These are phyloP conservation scores for Oldenlandia corymbosa DNA, from an alignment of 257 asterid genomes.

Conservation along the genomic window DNA sequence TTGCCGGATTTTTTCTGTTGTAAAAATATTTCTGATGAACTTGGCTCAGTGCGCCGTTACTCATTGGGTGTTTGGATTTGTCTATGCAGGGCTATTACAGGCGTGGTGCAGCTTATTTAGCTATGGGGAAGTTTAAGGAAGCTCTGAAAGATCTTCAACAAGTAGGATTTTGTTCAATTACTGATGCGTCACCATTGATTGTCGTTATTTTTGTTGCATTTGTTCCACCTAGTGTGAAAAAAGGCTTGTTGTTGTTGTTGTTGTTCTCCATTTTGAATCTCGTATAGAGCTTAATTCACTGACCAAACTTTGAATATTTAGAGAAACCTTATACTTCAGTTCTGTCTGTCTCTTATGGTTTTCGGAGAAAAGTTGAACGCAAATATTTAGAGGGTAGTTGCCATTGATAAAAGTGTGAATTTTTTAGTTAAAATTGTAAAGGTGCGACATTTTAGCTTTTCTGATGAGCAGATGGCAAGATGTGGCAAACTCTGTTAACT, in stretches of 20 bases:
- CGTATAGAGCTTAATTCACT: background rate
- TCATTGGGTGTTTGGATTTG: conserved; percentile 8
- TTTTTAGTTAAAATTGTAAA: background rate
- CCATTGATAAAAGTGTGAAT: background rate
- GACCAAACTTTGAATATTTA: conserved; percentile 4
- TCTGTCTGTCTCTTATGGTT: no score
- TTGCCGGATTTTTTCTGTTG: background rate
- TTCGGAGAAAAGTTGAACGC: background rate
- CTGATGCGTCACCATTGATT: background rate
- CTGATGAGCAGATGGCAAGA: background rate
- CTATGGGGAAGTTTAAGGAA: conserved; percentile 93
- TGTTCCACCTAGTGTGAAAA: no score
- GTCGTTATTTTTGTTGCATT: background rate
- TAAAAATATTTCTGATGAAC: background rate
- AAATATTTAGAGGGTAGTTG: background rate
- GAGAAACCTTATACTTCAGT: no score
- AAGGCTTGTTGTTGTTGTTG: background rate
- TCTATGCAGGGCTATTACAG: conserved; percentile 81
- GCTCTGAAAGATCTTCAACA: conserved; percentile 95
- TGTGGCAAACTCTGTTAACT: background rate
- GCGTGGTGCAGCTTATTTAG: conserved; percentile 90
- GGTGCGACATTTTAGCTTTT: background rate
- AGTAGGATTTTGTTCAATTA: conserved; percentile 31
- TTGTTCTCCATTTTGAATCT: conserved; percentile 14
- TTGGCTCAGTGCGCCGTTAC: conserved; percentile 10